These are phyloP conservation scores for Pyrenula aspistea DNA, from an alignment of 495 filamentous ascomycete genomes.

Conservation along the genomic window DNA sequence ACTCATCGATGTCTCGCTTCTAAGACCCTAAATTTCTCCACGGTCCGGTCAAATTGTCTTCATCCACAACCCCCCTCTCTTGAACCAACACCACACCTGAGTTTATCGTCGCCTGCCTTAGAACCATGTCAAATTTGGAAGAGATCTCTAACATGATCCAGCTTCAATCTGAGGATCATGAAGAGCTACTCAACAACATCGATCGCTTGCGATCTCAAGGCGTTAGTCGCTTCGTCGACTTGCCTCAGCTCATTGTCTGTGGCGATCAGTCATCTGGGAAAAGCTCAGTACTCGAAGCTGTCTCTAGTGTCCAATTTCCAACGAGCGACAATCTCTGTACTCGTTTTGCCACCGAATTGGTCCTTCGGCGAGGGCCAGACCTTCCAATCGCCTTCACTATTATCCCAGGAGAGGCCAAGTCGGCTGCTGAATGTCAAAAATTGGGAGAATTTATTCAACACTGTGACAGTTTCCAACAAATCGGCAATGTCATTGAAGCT, in stretches of 20 bases:
- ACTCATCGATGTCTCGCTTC: no score
- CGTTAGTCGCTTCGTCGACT: conserved; percentile 40
- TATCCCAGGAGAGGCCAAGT: conserved; percentile 20
- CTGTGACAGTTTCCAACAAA: conserved; percentile 18
- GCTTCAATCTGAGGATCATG: background rate
- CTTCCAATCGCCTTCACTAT: conserved; percentile 29
- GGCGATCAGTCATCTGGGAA: conserved; percentile 49
- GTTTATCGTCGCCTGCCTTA: no score
- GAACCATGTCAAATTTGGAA: background rate
- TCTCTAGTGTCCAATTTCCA: conserved; percentile 19
- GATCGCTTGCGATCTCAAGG: conserved; percentile 44
- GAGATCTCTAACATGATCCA: background rate
- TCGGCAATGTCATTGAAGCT: conserved; percentile 30
- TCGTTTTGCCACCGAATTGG: conserved; percentile 23
- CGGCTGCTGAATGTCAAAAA: background rate
- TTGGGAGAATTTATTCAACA: background rate
- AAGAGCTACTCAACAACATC: conserved; percentile 39
- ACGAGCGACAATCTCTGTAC: conserved; percentile 18
- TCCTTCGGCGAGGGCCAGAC: conserved; percentile 16
- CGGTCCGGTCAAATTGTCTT: no score
- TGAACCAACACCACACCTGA: no score
- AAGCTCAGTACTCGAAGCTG: conserved; percentile 41
- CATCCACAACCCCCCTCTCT: no score
- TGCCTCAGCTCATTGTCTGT: conserved; percentile 52
- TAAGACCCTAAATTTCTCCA: no score